Percentiles rank a stretch among this genome's conserved stretches.
Conservation (phyloP, 768 basidiomycete genomes). For the Tephrocybe sp. region DNA sequence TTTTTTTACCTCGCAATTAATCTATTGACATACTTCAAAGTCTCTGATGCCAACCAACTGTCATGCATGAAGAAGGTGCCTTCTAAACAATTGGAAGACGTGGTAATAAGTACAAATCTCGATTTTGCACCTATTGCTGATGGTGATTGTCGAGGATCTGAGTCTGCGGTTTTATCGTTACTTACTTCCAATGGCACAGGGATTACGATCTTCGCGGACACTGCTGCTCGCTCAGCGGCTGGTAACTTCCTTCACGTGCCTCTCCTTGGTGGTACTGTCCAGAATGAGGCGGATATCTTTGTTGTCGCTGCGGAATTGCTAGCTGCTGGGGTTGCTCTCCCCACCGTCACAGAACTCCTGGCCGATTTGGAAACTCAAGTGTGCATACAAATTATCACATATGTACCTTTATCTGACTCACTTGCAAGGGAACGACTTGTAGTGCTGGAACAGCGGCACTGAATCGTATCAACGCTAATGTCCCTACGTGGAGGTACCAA, state of each 20-base stretch:
- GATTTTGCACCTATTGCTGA: constrained; percentile 29
- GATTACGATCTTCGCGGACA: constrained; percentile 33
- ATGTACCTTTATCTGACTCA: not conserved
- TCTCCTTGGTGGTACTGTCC: constrained; percentile 24
- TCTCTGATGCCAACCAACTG: constrained; percentile 26
- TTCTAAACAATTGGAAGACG: constrained; percentile 27
- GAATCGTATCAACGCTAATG: constrained; percentile 23
- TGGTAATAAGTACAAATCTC: constrained; percentile 25
- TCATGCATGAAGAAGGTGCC: constrained; percentile 34
- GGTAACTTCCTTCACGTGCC: constrained; percentile 21
- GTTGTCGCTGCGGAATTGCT: constrained; percentile 25
- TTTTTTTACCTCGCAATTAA: not conserved
- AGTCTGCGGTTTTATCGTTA: not conserved
- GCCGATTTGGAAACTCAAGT: constrained; percentile 31
- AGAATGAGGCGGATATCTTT: constrained; percentile 35
- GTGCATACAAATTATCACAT: not conserved
- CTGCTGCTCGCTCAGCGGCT: constrained; percentile 12
- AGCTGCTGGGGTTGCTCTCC: constrained; percentile 23
- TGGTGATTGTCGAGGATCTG: constrained; percentile 19
- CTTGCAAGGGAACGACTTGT: constrained; percentile 26
- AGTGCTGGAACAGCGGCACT: constrained; percentile 23
- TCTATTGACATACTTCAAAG: constrained; percentile 9
- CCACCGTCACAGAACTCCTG: constrained; percentile 26
- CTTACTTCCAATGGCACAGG: constrained; percentile 12
- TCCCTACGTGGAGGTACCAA: constrained; percentile 18